Evolutionary conservation across 2,329 filamentous ascomycete genomes (phyloP).

Genomic region (Alternaria viburni): DNA sequence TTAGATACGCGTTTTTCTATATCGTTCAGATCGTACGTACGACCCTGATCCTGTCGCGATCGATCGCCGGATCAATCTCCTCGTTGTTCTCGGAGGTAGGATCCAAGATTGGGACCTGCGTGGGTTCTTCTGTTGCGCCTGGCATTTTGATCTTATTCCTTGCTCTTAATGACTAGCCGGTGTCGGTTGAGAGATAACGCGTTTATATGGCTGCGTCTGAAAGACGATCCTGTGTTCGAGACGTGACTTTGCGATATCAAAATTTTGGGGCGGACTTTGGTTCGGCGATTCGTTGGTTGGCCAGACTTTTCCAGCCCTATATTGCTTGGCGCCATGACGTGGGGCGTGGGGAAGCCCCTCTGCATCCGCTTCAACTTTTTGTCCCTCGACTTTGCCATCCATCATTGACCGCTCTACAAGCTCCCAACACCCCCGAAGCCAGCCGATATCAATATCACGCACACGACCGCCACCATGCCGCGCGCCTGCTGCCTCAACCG

Average conservation of each 20-base stretch:
- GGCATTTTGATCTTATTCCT: slow-evolving; percentile 23
- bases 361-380: slow-evolving; percentile 31
- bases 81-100: slow-evolving; percentile 33
- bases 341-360: slow-evolving; percentile 28
- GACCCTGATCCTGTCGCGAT: slow-evolving; percentile 54
- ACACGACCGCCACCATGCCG: slow-evolving; percentile 35
- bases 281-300: slow-evolving; percentile 32
- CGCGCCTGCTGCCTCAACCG: slow-evolving; percentile 82
- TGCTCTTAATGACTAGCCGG: slow-evolving; percentile 5
- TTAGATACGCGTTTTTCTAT: not conserved
- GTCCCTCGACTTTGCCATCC: not conserved
- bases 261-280: slow-evolving; percentile 33
- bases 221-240: not conserved
- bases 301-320: slow-evolving; percentile 37
- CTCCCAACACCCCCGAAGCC: not conserved
- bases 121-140: slow-evolving; percentile 26
- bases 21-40: slow-evolving; percentile 36
- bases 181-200: not conserved
- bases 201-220: not conserved
- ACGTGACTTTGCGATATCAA: slow-evolving; percentile 32
- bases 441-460: not conserved
- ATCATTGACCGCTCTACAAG: not conserved
- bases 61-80: slow-evolving; percentile 41
- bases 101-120: slow-evolving; percentile 27
- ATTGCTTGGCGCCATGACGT: slow-evolving; percentile 32